Base-by-base conservation (phyloP, 345 rosid species). In the Euphorbia pulcherrima region DNA sequence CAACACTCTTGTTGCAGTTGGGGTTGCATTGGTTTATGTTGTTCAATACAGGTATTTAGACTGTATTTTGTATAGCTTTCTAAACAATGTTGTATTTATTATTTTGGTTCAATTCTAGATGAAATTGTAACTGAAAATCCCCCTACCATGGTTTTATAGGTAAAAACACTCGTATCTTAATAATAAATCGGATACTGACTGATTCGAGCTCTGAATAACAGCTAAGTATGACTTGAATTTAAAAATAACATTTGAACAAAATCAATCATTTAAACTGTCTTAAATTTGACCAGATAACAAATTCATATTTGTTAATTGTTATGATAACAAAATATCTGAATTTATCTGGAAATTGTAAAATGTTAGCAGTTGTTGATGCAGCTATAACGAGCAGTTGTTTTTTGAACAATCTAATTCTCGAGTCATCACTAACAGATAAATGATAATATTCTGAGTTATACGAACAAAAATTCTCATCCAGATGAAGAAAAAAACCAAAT, bases 321-420 rank as follows among this genome's bases (percentile, higher is more conserved):
- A 14, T 51, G 41, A 4, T 48, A 64, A 26, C 7, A 3, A 14
- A 9, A 60, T 3, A n/a, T 37, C 9, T 46, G 6, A 3, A 14
- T 4, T 30, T 3, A n/a, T 37, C 9, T 46, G 6, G 9, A 6
- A 44, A 41, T n/a, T n/a, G n/a, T n/a, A n/a, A n/a, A n/a, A n/a
- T n/a, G n/a, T n/a, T n/a, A 67, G 68, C 76, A 67, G 64, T 76
- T 39, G 75, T 76, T 39, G 80, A 80, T 47, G 75, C 73, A 27
- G 54, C 72, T 41, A 33, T 52, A 23, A 16, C 41, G 21, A n/a
- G 5, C 47, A 39, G 7, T 23, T 40, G n/a, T 1, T 18, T n/a
- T 8, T 26, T 46, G 21, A 20, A 52, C 62, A 57, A 57, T 57
- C 28, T 27, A 46, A 30, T 41, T 12, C 48, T n/a, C n/a, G 20